Base-by-base conservation (phyloP, 345 rosid genomes). In the Sisymbrium irio region DNA sequence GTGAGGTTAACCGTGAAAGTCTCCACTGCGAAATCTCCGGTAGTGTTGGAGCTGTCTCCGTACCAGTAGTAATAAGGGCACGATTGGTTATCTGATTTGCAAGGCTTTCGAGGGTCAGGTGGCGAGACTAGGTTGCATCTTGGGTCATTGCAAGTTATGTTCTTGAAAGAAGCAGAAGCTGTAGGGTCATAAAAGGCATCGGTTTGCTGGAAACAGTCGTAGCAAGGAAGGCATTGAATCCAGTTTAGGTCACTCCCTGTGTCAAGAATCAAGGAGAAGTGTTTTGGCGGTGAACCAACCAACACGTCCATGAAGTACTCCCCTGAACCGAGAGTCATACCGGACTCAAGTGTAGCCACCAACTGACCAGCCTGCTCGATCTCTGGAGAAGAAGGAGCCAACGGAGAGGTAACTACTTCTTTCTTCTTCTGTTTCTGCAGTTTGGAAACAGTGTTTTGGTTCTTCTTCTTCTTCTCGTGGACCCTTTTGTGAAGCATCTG, bases 171-270 rank as follows among this genome's bases (percentile, higher is more conserved):
- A 69, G 49, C 20, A 0, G 97, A 95, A 4, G 85, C 78, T 56
- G 18, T 64, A 2, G 97, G 98, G 62, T 89, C 84, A 50, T 91
- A 91, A 74, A 83, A 72, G 28, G 90, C 92, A 2, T 86, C 97
- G 71, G 76, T 85, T 85, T 95, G 97, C 64, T 84, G 85, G 80
- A 95, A 95, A 80, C 99, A 95, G 68, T 84, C 99, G 56, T 85
- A 35, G 71, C 97, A 95, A 71, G 99, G 97, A 4, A 86, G 80
- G 33, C 93, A 89, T 39, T 95, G 99, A 66, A 95, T 85, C 97
- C 97, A 94, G 71, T 91, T 94, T 49, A 94, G 85, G 81, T 94
- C 97, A 78, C 97, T 94, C 5, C 97, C 97, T 9, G 99, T 95
- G 80, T 95, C 99, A 20, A 95, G 93, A 56, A 95, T 95, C 75